These are phyloP conservation scores for Malassezia arunalokei DNA, from an alignment of 1,284 basidiomycete species.

Conservation along the genomic window DNA sequence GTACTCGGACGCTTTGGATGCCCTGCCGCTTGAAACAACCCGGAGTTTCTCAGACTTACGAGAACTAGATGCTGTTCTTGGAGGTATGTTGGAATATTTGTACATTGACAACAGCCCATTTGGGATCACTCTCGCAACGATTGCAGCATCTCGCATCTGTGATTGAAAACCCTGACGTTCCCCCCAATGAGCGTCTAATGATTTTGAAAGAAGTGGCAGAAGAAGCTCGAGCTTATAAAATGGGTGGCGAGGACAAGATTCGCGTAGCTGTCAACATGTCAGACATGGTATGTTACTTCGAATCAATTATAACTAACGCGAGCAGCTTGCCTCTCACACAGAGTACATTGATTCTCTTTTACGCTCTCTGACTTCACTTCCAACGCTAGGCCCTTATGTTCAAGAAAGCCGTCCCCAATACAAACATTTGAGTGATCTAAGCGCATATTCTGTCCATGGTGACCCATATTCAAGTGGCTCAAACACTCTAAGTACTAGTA, in stretches of 20 bases:
- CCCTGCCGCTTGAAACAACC: constrained; percentile 84
- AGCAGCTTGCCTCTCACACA: constrained; percentile 40
- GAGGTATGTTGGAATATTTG: constrained; percentile 33
- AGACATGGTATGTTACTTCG: constrained; percentile 55
- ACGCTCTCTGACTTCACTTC: constrained; percentile 27
- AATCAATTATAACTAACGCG: background rate
- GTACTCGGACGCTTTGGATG: constrained; percentile 68
- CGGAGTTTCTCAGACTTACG: constrained; percentile 86
- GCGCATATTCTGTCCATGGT: background rate
- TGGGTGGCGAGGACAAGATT: constrained; percentile 97
- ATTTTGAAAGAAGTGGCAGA: constrained; percentile 85
- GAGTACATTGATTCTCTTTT: constrained; percentile 41
- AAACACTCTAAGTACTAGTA: background rate
- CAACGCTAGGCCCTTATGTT: constrained; percentile 20
- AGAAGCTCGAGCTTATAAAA: constrained; percentile 76
- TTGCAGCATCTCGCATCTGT: constrained; percentile 31
- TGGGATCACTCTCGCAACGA: constrained; percentile 34
- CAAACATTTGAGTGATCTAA: background rate
- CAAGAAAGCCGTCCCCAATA: constrained; percentile 8
- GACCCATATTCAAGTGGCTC: background rate
- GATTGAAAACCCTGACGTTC: constrained; percentile 53
- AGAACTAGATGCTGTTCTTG: constrained; percentile 93
- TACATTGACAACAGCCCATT: constrained; percentile 19
- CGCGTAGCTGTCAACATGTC: constrained; percentile 86
- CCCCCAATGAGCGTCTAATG: constrained; percentile 69